Evolutionary conservation across 306 rosid genomes (phyloP), one percentile per base, ranked within the genome.

Genomic region (Castanea crenata): DNA sequence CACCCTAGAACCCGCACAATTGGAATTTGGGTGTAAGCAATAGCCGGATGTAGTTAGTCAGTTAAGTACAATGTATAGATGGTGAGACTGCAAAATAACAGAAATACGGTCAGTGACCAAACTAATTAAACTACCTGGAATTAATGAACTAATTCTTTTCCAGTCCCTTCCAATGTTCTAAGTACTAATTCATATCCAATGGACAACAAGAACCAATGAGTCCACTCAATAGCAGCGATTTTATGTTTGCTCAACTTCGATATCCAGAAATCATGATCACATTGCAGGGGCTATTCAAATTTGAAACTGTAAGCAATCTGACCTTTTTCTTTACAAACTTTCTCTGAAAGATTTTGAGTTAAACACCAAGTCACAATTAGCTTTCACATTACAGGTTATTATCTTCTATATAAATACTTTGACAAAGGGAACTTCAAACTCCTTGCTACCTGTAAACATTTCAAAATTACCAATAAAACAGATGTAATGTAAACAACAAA

Each of bases 401-500:
- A 94, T 71, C 88, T 82, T 84, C 97, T 89, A 81, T 95, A 95
- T 78, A 95, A 67, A 84, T 91, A 95, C 82, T 89, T 95, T 18
- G 97, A 88, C 57, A 95, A 85, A n/a, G 97, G 98, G 75, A 95
- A 95, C 86, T 90, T 87, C 9, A 92, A 89, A 82, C 97, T 95
- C 91, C 92, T 91, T 67, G 99, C 98, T 52, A 92, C 99, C 99
- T 95, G 96, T 76, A 61, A 80, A 71, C 73, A 69, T 34, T 63
- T 14, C 32, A 67, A 67, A 32, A 8, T 67, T 32, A 6, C 15
- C 12, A 16, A 9, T 67, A 35, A 67, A 67, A 34, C 5, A 2
- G 49, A 78, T 9, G n/a, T 31, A 44, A 54, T 20, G 15, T 11
- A 41, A 56, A 14, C 19, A 63, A 51, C 67, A 5, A 59, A 23